Evolutionary conservation across 805 yeast genomes (phyloP), one percentile per base, ranked within the genome.

Genomic region (Martiniozyma abietophila): DNA sequence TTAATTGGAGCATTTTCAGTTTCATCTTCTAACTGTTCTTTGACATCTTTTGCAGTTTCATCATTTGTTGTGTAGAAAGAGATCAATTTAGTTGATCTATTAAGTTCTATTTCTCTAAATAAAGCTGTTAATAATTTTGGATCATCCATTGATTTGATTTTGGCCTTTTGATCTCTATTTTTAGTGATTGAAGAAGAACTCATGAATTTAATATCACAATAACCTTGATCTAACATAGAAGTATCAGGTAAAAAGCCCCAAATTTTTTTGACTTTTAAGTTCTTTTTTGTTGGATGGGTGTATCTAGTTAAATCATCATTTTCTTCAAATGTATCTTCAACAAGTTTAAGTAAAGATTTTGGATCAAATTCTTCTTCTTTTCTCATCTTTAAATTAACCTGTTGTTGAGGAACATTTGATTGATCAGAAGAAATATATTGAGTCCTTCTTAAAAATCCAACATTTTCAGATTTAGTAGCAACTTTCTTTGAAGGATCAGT

Each of bases 161-260:
- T 58, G 46, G 35, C 58, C 44, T 40, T 47, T 53, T 39, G 61
- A 49, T 34, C 45, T 24, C 51, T 53, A 25, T 67, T 63, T 36
- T 56, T 51, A 15, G 54, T 45, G 18, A 69, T 48, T 3, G 76
- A 68, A 3, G 80, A 77, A 8, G 74, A 64, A 4, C 77, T 76
- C 4, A 65, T 50, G 46, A 83, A 72, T 53, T 78, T 81, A 27
- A 84, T 61, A 21, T 75, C 65, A 48, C 74, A 62, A 49, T 69
- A 85, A 34, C 68, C 72, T 46, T 83, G 77, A 57, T 92, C 98
- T 70, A 85, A 67, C 68, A 82, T 72, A n/a, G 89, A 76, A 8
- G 92, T 76, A 56, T 92, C 96, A 6, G 98, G 98, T 42, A 88
- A 62, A 18, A 92, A 61, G 18, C 80, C 78, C 84, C 86, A 83